These are phyloP conservation scores for Plasmodium fragile DNA, from an alignment of 169 alveolate genomes.

Conservation along the genomic window DNA sequence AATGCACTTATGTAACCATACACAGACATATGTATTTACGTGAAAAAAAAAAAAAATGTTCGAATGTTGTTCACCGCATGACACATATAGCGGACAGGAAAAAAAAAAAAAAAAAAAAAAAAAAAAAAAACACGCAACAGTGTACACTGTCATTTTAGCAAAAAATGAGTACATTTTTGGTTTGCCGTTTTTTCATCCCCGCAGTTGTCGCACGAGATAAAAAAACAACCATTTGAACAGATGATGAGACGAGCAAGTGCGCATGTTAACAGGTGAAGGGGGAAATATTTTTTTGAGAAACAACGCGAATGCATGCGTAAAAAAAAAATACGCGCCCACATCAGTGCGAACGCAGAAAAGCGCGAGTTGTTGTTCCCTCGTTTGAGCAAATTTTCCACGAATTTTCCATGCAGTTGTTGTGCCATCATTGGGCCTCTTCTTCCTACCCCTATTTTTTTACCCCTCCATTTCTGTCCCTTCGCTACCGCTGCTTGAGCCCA, in stretches of 20 bases:
- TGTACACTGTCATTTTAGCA: background rate
- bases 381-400: background rate
- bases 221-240: background rate
- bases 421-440: background rate
- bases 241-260: background rate
- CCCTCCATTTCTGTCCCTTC: background rate
- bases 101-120: constrained; percentile 2
- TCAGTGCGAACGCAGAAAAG: background rate
- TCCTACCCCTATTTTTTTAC: background rate
- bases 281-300: background rate
- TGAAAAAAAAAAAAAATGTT: background rate
- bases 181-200: background rate
- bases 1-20: background rate
- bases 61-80: background rate
- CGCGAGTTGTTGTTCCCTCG: background rate
- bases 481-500: background rate
- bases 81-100: background rate
- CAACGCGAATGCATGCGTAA: background rate
- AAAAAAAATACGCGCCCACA: background rate
- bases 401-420: background rate
- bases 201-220: background rate
- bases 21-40: background rate
- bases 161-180: background rate
- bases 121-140: background rate
- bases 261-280: background rate